Evolutionary conservation across 2,329 filamentous ascomycete genomes (phyloP), one percentile per base, ranked within the genome.

Genomic region (Sodiomyces alkalinus): DNA sequence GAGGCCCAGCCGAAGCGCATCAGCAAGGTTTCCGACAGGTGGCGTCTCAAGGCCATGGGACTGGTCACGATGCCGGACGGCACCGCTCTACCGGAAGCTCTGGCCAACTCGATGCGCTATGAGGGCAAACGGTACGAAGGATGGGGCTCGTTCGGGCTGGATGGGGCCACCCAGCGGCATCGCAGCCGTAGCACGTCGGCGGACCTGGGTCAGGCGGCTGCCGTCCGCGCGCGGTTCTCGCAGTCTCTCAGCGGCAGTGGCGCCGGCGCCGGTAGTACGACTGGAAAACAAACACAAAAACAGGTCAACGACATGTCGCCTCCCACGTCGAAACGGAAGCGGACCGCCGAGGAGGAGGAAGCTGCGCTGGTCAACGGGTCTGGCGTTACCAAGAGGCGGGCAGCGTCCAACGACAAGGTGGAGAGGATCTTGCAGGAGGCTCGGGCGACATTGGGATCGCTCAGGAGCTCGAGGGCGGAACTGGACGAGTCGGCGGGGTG

Each of bases 51-150:
- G 28, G 58, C 58, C 22, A 61, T 62, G 58, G 60, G 58, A 7
- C 53, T 69, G 12, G 60, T 66, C 3, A 60, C 58, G 35, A 58
- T 67, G 55, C 55, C 60, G 4, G 58, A 70, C 35, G 57, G 65
- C n/a, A 56, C 61, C 26, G 64, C 62, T 34, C 39, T 68, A 3
- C 65, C 64, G 5, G 64, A 70, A 35, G 52, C 54, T 3, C 49
- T 71, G 22, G 62, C 60, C 9, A 40, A 55, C 19, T 56, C 64
- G 16, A 55, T 62, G 39, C 42, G 56, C 22, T 46, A 50, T 30
- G 51, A 55, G 25, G 54, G 54, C 16, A 57, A 53, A 34, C 49
- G 51, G 6, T 55, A 52, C 30, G 40, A 47, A 1, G 52, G 52
- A 3, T 34, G 55, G 3, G 52, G 57, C 13, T 42, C 47, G 31